Base-by-base conservation (phyloP, 1,284 basidiomycete genomes). In the Ganoderma boninense region DNA sequence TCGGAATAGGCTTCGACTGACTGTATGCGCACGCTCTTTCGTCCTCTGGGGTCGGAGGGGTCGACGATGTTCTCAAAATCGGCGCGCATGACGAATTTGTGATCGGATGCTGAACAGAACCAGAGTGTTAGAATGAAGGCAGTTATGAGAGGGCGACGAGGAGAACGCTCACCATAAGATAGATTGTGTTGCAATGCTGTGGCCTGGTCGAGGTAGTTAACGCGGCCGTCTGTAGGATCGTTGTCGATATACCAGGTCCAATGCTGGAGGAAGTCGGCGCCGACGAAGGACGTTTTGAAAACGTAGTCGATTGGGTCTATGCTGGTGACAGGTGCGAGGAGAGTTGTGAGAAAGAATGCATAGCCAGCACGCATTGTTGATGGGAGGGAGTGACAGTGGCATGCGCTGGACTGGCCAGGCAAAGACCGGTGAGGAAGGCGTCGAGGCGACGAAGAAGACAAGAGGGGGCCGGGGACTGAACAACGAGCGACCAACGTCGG, bases 141-240 rank as follows among this genome's bases (percentile, higher is more conserved):
- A 14, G 29, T 49, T 7, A 5, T 4, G 63, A 32, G 18, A 35
- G 8, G 11, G 14, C 2, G 4, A 4, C 14, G 16, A 29, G n/a
- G 23, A 29, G 16, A 11, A 44, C 29, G 29, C 68, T 43, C 26
- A 69, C 69, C 69, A 23, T 40, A 85, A 0, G 87, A 80, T 20
- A 89, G 79, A 66, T 86, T 86, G 0, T 74, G 72, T 5, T 63
- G 57, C 18, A 79, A 65, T 0, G 88, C 85, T 8, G 83, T 82
- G 16, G 62, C 54, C 71, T 82, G 74, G 73, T 84, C 80, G 38
- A 88, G 82, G 70, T 86, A 90, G 79, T 89, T 86, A 63, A 87
- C 86, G 66, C 85, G 81, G 14, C 89, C 88, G 74, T 89, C 84
- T 0, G 88, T 90, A 1, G 87, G 88, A 76, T 90, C 89, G 69